phyloP scores from a whole-genome alignment of 106 monocot genomes.

The Amphibolis antarctica region DNA sequence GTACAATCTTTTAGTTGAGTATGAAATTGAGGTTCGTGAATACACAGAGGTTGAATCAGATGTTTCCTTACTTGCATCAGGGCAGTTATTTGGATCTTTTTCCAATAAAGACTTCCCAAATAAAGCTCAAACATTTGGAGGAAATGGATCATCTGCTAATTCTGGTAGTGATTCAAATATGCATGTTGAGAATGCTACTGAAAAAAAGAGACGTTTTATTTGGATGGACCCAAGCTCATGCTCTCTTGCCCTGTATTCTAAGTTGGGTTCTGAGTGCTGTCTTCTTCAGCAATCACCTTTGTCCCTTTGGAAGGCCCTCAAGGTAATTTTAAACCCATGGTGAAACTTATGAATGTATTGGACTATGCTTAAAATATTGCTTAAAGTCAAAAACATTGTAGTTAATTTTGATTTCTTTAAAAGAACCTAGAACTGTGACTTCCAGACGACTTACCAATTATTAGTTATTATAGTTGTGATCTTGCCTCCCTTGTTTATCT shows the following conservation, averaged over 20 bases:
- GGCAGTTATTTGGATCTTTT: constrained; percentile 29
- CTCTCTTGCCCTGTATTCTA: constrained; percentile 59
- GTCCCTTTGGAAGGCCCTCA: constrained; percentile 86
- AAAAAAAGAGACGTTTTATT: constrained; percentile 24
- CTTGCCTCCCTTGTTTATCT: not conserved
- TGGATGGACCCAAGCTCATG: constrained; percentile 81
- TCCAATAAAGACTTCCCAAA: not conserved
- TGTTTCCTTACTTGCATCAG: constrained; percentile 63
- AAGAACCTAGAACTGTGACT: too few relatives aligned
- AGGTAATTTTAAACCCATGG: constrained; percentile 28
- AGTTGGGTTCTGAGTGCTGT: constrained; percentile 39
- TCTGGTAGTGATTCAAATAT: not conserved
- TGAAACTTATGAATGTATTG: not conserved
- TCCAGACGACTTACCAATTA: too few relatives aligned
- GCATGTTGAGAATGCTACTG: constrained; percentile 11
- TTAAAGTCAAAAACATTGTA: too few relatives aligned
- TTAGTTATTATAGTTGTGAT: too few relatives aligned
- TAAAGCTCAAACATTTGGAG: constrained; percentile 8
- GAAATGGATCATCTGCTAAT: constrained; percentile 12
- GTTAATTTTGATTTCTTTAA: too few relatives aligned
- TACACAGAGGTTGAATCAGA: constrained; percentile 56
- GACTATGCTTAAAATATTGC: too few relatives aligned
- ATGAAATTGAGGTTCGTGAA: constrained; percentile 57
- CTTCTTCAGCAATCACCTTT: constrained; percentile 77
- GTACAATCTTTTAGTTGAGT: constrained; percentile 41